Base-by-base conservation (phyloP, 2,329 filamentous ascomycete genomes). In the Paracorniculantispora psalliotae region DNA sequence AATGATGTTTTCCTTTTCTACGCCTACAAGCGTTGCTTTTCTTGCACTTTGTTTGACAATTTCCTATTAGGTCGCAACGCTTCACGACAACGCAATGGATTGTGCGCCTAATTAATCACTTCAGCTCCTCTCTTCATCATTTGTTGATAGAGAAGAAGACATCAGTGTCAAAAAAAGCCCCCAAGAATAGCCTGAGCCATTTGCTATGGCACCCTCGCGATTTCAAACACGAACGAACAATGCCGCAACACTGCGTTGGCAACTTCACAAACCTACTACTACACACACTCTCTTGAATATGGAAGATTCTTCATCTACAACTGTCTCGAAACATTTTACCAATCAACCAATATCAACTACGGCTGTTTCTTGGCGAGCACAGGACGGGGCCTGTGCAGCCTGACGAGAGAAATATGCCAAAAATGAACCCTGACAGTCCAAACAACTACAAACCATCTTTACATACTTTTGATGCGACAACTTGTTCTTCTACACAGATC, bases 171-270 rank as follows among this genome's bases (percentile, higher is more conserved):
- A 17, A 17, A 21, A 5, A 17, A 15, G 30, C 28, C 4, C 30
- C 35, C 23, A 2, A 9, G 43, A 17, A 7, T 48, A 56, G 43
- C 43, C 33, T 25, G 35, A 41, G 41, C 30, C 43, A 48, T 48
- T 28, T 25, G 23, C 17, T 21, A 56, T 56, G 53, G 43, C 53
- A 48, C 53, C 43, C 41, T 56, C 53, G 25, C 30, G 53, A 56
- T 28, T 28, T 17, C 25, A 28, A 41, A 2, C 10, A 47, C 41
- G 53, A 39, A 56, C n/a, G 53, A 56, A 56, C 26, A 26, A 44
- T 9, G 19, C 30, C 2, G 2, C 5, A 39, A 12, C 25, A 13
- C 35, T 2, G 30, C 37, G n/a, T n/a, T 19, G 17, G 17, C 21
- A 35, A 10, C n/a, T 8, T 35, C 19, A 50, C n/a, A 37, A n/a